Conservation (phyloP, 441 rosid species). For the Erodium moschatum region DNA sequence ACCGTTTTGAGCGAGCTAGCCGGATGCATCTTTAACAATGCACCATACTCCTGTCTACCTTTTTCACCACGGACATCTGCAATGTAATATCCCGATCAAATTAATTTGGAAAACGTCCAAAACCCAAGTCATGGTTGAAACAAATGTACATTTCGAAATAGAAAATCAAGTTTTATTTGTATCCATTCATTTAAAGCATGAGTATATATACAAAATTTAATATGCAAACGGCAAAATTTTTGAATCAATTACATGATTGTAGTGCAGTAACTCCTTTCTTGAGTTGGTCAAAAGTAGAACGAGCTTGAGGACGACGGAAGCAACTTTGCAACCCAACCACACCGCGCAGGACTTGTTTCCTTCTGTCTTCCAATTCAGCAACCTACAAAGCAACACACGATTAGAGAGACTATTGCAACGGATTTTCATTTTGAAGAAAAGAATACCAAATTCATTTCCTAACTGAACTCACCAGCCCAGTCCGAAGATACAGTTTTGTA, state of each 20-base stretch:
- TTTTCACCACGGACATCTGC: slow-evolving; percentile 69
- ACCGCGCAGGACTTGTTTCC: slow-evolving; percentile 49
- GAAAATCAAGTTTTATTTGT: background rate
- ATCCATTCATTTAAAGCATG: background rate
- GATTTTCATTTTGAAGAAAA: slow-evolving; percentile 1
- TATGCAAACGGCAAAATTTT: slow-evolving; percentile 10
- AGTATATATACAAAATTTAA: background rate
- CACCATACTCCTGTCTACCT: slow-evolving; percentile 35
- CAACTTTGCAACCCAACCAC: slow-evolving; percentile 59
- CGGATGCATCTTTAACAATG: slow-evolving; percentile 19
- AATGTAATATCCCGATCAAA: slow-evolving; percentile 23
- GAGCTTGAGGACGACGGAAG: slow-evolving; percentile 54
- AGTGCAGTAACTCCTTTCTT: slow-evolving; percentile 39
- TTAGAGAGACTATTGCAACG: slow-evolving; percentile 12
- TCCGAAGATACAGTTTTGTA: slow-evolving; percentile 65
- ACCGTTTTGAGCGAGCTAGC: slow-evolving; percentile 24
- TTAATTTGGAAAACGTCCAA: too few species aligned
- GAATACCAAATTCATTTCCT: background rate
- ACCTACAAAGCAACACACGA: slow-evolving; percentile 33
- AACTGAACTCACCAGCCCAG: slow-evolving; percentile 57
- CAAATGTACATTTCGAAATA: slow-evolving; percentile 9
- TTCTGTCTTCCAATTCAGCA: slow-evolving; percentile 57
- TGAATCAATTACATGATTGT: slow-evolving; percentile 58
- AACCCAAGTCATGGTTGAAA: background rate
- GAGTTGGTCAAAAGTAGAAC: slow-evolving; percentile 39